Evolutionary conservation across 1,284 basidiomycete species (phyloP), one percentile per base, ranked within the genome.

Genomic region (Phenoliferia sp.): DNA sequence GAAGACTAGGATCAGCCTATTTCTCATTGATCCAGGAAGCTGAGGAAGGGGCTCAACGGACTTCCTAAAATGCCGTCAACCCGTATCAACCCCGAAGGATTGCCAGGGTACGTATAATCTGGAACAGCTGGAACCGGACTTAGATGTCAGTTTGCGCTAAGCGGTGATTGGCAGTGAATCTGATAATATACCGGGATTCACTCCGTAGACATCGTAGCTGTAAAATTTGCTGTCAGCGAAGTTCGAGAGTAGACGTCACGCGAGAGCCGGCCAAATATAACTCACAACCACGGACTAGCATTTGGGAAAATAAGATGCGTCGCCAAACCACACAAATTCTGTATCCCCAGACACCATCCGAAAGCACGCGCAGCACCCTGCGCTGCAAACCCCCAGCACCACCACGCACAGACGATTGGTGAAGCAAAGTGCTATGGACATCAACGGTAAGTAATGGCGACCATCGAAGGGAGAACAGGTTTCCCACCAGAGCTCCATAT

Each of bases 281-380:
- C 72, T 39, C 69, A 68, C 31, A 73, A 74, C 75, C 75, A 73
- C 0, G 74, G 74, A 4, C 67, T 61, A 2, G 74, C 74, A 26
- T 70, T 75, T 16, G 75, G 75, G 55, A 74, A 74, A 1, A 72
- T 58, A 12, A 76, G 36, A 55, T 76, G 75, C 19, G 73, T 76
- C 34, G 64, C 68, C 10, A 76, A 60, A 3, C 74, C 72, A 2
- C 64, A 67, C 22, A 73, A 35, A 60, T 76, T 76, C 35, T 76
- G 75, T 19, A 73, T 56, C 5, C 75, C 75, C 9, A 76, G 63
- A 10, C 63, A 65, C 59, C 70, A 72, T 2, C 75, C 74, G 34
- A 72, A 76, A 3, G 66, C 68, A 22, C 61, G 61, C n/a, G 74
- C 71, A 0, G 71, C 71, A 22, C 74, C 74, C 35, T 74, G 72